Evolutionary conservation across 2,329 filamentous ascomycete species (phyloP), one percentile per base, ranked within the genome.

Genomic region (Aspergillus latus): DNA sequence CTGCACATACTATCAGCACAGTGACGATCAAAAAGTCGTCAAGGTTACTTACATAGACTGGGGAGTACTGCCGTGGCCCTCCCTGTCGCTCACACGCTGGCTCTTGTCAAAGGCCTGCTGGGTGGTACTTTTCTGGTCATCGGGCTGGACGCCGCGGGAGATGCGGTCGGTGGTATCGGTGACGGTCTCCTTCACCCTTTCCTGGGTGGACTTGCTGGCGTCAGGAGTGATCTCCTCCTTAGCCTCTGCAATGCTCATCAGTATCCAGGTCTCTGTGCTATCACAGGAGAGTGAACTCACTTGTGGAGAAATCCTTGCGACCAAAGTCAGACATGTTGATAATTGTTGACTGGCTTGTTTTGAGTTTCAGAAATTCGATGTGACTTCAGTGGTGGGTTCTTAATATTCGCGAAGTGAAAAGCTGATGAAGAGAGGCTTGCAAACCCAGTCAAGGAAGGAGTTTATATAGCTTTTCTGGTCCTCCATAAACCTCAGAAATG

Each of bases 281-380:
- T 15, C 10, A 32, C 4, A 4, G 29, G 30, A n/a, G 36, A 57
- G 42, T 32, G 9, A 29, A 1, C 73, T 49, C 72, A 76, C 74
- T 82, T 70, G 77, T 78, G 64, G 72, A 67, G 73, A 84, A 80
- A 74, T 84, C 82, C 76, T 87, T 86, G 82, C 84, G 83, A 68
- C 78, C 79, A 65, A 73, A 52, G 75, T 86, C 84, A 79, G 84
- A 82, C 83, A 85, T 85, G 70, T 64, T 82, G 73, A 66, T 11
- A 13, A 13, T 37, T 10, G 8, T 11, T 37, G 10, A 13, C 13
- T 69, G 64, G 45, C 21, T 21, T 21, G 21, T 21, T 43, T 44
- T 48, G 43, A 29, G 45, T 26, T 8, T 16, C 58, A 57, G 30
- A 55, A 54, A 36, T 52, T 54, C 42, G 30, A 55, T 46, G 2